Percentiles rank a stretch among this genome's conserved stretches.
Conservation (phyloP, 805 yeast species). For the Starmerella bombi region DNA sequence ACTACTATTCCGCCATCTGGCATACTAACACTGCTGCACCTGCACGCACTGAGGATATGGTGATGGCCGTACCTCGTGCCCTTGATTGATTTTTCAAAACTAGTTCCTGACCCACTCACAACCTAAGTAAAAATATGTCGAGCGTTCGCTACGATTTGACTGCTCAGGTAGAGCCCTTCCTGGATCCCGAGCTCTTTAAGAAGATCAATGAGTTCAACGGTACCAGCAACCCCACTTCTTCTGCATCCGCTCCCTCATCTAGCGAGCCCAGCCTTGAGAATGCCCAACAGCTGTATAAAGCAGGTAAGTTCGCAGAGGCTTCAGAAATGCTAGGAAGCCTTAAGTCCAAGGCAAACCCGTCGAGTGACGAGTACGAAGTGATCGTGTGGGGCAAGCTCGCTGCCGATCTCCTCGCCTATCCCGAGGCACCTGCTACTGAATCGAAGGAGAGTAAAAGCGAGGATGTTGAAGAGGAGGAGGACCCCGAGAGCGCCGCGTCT, state of each 20-base stretch:
- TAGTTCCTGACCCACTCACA: too few species aligned
- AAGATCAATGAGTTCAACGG: constrained; percentile 40
- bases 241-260: constrained; percentile 1
- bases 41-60: neutral
- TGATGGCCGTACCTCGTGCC: neutral
- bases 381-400: constrained; percentile 51
- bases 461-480: constrained; percentile 31
- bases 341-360: constrained; percentile 28
- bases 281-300: constrained; percentile 25
- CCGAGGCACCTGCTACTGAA: constrained; percentile 23
- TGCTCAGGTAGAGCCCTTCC: constrained; percentile 39
- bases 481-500: constrained; percentile 30
- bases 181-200: constrained; percentile 49
- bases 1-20: too few species aligned
- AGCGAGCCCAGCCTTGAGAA: constrained; percentile 24
- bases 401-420: constrained; percentile 38
- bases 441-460: constrained; percentile 44
- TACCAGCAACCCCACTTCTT: constrained; percentile 23
- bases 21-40: too few species aligned
- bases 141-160: constrained; percentile 38
- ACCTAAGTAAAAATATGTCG: constrained; percentile 4
- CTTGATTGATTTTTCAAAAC: neutral
- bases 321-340: constrained; percentile 12
- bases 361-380: constrained; percentile 29
- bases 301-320: constrained; percentile 32